Conservation (phyloP, 257 asterid genomes). For the Oldenlandia corymbosa region DNA sequence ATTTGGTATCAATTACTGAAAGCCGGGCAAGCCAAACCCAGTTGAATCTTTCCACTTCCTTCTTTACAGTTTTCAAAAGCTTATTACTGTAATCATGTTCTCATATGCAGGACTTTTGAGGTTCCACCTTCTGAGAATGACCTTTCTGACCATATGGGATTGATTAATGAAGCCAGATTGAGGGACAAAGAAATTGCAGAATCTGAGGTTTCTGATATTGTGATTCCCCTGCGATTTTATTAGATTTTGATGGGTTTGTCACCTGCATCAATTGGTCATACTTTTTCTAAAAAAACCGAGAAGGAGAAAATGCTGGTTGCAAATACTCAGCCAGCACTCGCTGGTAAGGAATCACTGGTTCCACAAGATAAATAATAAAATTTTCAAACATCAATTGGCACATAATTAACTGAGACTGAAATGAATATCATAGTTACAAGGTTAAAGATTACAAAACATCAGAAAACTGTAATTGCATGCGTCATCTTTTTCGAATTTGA, state of each 20-base stretch:
- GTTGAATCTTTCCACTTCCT: background rate
- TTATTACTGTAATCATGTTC: conserved; percentile 18
- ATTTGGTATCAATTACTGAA: conserved; percentile 46
- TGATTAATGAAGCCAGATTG: conserved; percentile 39
- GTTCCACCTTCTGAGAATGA: conserved; percentile 54
- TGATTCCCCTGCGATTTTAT: background rate
- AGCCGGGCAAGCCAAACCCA: conserved; percentile 28
- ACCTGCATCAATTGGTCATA: conserved; percentile 1
- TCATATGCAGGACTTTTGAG: conserved; percentile 44
- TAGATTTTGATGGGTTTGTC: conserved; percentile 10
- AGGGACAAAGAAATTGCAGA: conserved; percentile 52
- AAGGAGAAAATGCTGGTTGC: background rate
- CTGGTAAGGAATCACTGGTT: too few species aligned
- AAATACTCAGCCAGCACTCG: too few species aligned
- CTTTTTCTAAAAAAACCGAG: background rate
- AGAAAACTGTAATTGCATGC: too few species aligned
- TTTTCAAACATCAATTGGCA: too few species aligned
- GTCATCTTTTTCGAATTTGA: too few species aligned
- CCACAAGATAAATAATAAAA: too few species aligned
- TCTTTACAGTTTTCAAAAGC: background rate
- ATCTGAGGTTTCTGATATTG: conserved; percentile 34
- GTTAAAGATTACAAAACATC: too few species aligned
- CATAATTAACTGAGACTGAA: background rate
- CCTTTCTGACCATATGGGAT: conserved; percentile 46
- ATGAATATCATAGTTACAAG: background rate